Evolutionary conservation across 2,329 filamentous ascomycete genomes (phyloP).

Genomic region (Diaporthe humulicola): DNA sequence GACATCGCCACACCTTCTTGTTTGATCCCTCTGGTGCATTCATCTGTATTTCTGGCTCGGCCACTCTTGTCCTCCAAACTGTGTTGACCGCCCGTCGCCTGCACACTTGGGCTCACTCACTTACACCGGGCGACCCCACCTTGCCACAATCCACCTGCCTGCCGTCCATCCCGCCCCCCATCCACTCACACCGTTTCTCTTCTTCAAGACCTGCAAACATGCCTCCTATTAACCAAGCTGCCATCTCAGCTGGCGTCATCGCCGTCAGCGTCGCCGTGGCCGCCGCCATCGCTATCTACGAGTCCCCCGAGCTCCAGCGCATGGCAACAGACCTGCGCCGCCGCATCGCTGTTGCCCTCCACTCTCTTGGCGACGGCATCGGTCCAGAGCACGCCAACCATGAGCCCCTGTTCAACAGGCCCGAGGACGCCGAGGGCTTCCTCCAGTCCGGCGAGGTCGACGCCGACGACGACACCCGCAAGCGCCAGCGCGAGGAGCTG

Average conservation of each 20-base stretch:
- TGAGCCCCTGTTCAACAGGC: slow-evolving; percentile 73
- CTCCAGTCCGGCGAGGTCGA: slow-evolving; percentile 68
- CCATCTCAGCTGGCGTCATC: slow-evolving; percentile 69
- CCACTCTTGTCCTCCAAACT: background rate
- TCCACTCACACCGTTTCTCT: slow-evolving; percentile 20
- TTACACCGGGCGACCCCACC: slow-evolving; percentile 37
- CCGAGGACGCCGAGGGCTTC: slow-evolving; percentile 76
- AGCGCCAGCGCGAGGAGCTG: slow-evolving; percentile 73
- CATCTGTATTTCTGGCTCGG: background rate
- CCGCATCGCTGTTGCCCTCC: slow-evolving; percentile 71
- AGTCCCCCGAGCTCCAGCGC: slow-evolving; percentile 73
- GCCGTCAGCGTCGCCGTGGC: slow-evolving; percentile 70
- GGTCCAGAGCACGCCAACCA: slow-evolving; percentile 54
- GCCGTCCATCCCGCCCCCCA: slow-evolving; percentile 22
- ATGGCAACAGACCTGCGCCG: slow-evolving; percentile 73
- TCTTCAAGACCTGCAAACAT: slow-evolving; percentile 51
- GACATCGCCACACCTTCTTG: background rate
- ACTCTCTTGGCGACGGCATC: slow-evolving; percentile 70
- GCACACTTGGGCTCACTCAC: slow-evolving; percentile 12
- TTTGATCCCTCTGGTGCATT: background rate
- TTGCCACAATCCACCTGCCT: slow-evolving; percentile 12
- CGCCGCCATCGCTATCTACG: slow-evolving; percentile 72
- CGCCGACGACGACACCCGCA: slow-evolving; percentile 72
- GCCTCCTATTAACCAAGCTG: slow-evolving; percentile 69
- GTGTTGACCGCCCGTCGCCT: background rate